These are phyloP conservation scores for Brassica carinata DNA, from an alignment of 345 rosid genomes.

Conservation along the genomic window DNA sequence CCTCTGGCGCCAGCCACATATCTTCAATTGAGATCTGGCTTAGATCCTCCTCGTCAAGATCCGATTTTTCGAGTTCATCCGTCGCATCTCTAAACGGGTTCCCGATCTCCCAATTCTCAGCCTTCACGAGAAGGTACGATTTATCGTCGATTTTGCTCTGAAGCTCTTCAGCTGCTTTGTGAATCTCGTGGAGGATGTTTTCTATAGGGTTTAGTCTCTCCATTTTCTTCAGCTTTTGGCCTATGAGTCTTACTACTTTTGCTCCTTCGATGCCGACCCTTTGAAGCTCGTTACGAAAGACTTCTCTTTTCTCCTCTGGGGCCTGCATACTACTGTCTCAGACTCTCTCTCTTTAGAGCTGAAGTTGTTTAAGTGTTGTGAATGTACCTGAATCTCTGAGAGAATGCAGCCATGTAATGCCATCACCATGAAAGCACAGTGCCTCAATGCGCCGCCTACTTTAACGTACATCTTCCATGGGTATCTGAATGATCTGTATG, in stretches of 20 bases:
- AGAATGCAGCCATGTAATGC: constrained; percentile 93
- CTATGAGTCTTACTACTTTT: constrained; percentile 66
- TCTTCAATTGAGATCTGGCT: not conserved
- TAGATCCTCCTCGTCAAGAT: constrained; percentile 40
- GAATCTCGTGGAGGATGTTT: constrained; percentile 60
- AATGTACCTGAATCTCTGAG: constrained; percentile 83
- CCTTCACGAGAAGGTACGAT: constrained; percentile 50
- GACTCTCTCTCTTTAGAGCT: not conserved
- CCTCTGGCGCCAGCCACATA: constrained; percentile 12
- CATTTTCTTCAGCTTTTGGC: constrained; percentile 69
- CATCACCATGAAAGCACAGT: constrained; percentile 92
- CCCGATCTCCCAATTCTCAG: constrained; percentile 50
- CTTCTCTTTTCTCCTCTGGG: constrained; percentile 56
- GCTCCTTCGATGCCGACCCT: constrained; percentile 72
- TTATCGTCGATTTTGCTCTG: constrained; percentile 67
- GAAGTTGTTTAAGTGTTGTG: not conserved
- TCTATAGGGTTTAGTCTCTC: constrained; percentile 58
- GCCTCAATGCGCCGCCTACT: constrained; percentile 84
- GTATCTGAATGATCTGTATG: constrained; percentile 57
- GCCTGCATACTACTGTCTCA: constrained; percentile 46
- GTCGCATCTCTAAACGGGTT: constrained; percentile 8
- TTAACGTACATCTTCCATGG: constrained; percentile 82
- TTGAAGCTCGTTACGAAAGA: constrained; percentile 58
- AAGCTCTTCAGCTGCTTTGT: constrained; percentile 76
- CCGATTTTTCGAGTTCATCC: constrained; percentile 47